Percentiles rank a stretch among this genome's conserved stretches.
These are phyloP conservation scores for Mrakia hoshinonis DNA, from an alignment of 768 basidiomycete species.

Conservation along the genomic window DNA sequence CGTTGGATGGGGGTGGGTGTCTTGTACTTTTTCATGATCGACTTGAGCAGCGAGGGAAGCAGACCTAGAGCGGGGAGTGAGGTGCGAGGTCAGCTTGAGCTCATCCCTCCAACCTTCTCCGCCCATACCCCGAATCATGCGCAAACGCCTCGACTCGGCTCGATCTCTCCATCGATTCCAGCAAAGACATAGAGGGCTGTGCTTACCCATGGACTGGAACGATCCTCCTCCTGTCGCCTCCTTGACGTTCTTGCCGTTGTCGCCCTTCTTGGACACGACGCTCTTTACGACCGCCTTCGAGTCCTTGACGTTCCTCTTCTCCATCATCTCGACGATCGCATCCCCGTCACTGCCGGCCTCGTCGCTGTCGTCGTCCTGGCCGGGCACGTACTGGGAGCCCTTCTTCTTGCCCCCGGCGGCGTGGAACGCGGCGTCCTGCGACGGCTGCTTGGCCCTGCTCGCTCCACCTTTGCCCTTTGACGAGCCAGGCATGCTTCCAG, in stretches of 20 bases:
- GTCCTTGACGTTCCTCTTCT: slow-evolving; percentile 61
- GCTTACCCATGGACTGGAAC: slow-evolving; percentile 89
- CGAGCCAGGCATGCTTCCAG: slow-evolving; percentile 14
- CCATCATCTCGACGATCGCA: slow-evolving; percentile 61
- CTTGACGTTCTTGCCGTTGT: slow-evolving; percentile 59
- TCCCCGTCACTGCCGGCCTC: slow-evolving; percentile 44
- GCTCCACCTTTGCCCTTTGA: slow-evolving; percentile 23
- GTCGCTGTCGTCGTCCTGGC: slow-evolving; percentile 46
- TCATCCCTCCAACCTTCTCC: background rate
- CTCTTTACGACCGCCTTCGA: slow-evolving; percentile 71
- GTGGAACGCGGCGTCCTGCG: slow-evolving; percentile 15
- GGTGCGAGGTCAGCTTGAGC: background rate
- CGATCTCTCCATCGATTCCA: background rate
- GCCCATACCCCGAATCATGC: background rate
- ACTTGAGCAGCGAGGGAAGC: slow-evolving; percentile 69
- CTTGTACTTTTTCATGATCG: slow-evolving; percentile 84
- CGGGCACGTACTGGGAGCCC: slow-evolving; percentile 6
- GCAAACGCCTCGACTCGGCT: background rate
- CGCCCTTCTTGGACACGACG: slow-evolving; percentile 47
- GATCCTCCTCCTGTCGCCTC: slow-evolving; percentile 84
- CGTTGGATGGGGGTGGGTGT: slow-evolving; percentile 96
- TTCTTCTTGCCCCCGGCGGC: slow-evolving; percentile 19
- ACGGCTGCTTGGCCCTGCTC: slow-evolving; percentile 18
- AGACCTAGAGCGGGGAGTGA: slow-evolving; percentile 50
- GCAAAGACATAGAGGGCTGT: background rate